phyloP scores from a whole-genome alignment of 306 rosid species.

The Cicer yamashitae region DNA sequence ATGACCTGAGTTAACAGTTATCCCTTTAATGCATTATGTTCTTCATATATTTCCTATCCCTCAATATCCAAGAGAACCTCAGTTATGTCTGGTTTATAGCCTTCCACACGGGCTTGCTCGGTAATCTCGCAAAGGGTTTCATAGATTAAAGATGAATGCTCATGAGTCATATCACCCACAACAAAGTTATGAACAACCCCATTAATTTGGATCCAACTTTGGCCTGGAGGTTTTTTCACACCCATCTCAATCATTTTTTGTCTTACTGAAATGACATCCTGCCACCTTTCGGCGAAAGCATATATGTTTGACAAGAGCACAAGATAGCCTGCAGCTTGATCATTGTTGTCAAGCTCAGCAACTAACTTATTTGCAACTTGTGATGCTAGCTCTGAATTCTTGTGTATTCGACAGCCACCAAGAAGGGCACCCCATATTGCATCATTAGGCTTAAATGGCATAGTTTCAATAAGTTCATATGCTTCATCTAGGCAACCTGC shows the following conservation, averaged over 20 bases:
- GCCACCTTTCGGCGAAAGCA: constrained; percentile 69
- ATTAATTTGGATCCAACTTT: constrained; percentile 72
- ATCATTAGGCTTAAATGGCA: constrained; percentile 79
- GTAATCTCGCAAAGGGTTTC: constrained; percentile 57
- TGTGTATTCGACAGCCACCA: constrained; percentile 75
- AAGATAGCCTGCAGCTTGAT: constrained; percentile 69
- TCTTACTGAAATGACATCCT: constrained; percentile 63
- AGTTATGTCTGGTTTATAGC: constrained; percentile 43
- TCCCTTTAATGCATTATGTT: not conserved
- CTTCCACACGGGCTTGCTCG: constrained; percentile 52
- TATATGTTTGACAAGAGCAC: constrained; percentile 71
- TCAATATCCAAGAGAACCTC: constrained; percentile 38
- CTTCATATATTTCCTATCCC: constrained; percentile 29
- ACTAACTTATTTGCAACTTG: constrained; percentile 52
- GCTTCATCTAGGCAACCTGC: constrained; percentile 84
- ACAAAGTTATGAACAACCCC: constrained; percentile 66
- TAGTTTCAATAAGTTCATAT: constrained; percentile 54
- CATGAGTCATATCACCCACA: constrained; percentile 64
- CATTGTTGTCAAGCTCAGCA: constrained; percentile 51
- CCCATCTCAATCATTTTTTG: constrained; percentile 67
- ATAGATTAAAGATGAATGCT: constrained; percentile 55
- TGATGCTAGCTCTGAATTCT: constrained; percentile 65
- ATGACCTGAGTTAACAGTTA: too few relatives aligned
- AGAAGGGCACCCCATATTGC: constrained; percentile 84
- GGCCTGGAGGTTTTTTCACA: constrained; percentile 71